Evolutionary conservation across 495 filamentous ascomycete species (phyloP).

Genomic region (Penicillium alfredii): DNA sequence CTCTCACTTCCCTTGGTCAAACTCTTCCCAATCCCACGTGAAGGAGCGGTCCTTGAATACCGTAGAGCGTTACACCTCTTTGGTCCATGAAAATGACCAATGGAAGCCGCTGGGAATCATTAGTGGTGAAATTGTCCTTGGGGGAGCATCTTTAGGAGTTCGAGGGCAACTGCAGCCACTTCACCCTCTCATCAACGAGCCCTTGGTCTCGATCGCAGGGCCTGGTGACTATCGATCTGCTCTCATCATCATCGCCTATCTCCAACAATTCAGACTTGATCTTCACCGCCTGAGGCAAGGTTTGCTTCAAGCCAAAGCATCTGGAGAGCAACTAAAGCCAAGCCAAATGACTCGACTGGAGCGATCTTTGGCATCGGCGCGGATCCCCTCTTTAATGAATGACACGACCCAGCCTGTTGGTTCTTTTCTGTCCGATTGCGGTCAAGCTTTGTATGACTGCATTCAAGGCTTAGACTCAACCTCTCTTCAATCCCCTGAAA

Average conservation of each 20-base stretch:
- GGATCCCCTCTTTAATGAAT: constrained; percentile 53
- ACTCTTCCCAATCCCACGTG: constrained; percentile 13
- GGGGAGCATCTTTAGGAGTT: constrained; percentile 24
- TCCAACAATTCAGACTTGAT: constrained; percentile 36
- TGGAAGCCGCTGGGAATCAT: constrained; percentile 30
- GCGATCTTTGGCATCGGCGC: constrained; percentile 54
- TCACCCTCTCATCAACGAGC: constrained; percentile 42
- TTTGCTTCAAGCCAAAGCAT: constrained; percentile 31
- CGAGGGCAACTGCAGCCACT: constrained; percentile 32
- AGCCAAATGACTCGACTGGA: constrained; percentile 64
- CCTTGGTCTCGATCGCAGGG: constrained; percentile 29
- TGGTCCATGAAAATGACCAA: constrained; percentile 35
- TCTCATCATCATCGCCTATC: constrained; percentile 29
- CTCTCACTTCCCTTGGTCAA: constrained; percentile 15
- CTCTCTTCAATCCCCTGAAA: constrained; percentile 21
- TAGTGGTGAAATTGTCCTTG: constrained; percentile 22
- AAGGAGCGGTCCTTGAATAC: constrained; percentile 13
- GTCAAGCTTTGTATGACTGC: constrained; percentile 35
- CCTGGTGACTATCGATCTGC: constrained; percentile 16
- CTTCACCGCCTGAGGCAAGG: constrained; percentile 33
- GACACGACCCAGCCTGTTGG: constrained; percentile 57
- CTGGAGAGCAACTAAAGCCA: constrained; percentile 43
- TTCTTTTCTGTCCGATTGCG: constrained; percentile 40
- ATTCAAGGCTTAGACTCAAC: constrained; percentile 30
- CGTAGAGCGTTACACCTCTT: constrained; percentile 27